Conservation (phyloP, 306 rosid genomes). For the Lathyrus aphaca region DNA sequence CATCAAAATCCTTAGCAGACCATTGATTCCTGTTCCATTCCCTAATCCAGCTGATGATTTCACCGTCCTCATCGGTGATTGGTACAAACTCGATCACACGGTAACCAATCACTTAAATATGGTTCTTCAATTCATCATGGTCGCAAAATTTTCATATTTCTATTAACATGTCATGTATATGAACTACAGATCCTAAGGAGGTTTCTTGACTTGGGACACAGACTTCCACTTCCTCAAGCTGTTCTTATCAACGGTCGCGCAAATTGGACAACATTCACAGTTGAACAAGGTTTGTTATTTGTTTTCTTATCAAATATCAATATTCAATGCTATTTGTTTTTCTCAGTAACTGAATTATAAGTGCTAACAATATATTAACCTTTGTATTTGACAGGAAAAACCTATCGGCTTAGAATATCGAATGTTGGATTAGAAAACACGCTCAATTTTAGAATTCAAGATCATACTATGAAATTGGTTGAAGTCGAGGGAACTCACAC, state of each 20-base stretch:
- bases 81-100: slow-evolving; percentile 70
- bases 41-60: slow-evolving; percentile 78
- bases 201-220: slow-evolving; percentile 71
- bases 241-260: slow-evolving; percentile 82
- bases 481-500: slow-evolving; percentile 99
- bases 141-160: too few species aligned
- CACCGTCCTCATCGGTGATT: slow-evolving; percentile 84
- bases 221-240: slow-evolving; percentile 72
- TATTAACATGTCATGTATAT: slow-evolving; percentile 5
- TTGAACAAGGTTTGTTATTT: slow-evolving; percentile 64
- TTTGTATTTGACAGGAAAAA: slow-evolving; percentile 59
- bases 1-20: slow-evolving; percentile 82
- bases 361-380: neutral
- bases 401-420: slow-evolving; percentile 87
- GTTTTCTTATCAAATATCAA: too few species aligned
- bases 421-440: slow-evolving; percentile 84
- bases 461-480: slow-evolving; percentile 70
- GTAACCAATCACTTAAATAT: slow-evolving; percentile 35
- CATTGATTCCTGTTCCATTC: slow-evolving; percentile 89
- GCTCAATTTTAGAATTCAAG: slow-evolving; percentile 85
- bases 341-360: neutral
- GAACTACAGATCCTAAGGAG: slow-evolving; percentile 58
- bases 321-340: too few species aligned
- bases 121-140: too few species aligned
- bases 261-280: slow-evolving; percentile 57